These are phyloP conservation scores for Lasiosphaeriaceae sp. DNA, from an alignment of 495 filamentous ascomycete species.

Conservation along the genomic window DNA sequence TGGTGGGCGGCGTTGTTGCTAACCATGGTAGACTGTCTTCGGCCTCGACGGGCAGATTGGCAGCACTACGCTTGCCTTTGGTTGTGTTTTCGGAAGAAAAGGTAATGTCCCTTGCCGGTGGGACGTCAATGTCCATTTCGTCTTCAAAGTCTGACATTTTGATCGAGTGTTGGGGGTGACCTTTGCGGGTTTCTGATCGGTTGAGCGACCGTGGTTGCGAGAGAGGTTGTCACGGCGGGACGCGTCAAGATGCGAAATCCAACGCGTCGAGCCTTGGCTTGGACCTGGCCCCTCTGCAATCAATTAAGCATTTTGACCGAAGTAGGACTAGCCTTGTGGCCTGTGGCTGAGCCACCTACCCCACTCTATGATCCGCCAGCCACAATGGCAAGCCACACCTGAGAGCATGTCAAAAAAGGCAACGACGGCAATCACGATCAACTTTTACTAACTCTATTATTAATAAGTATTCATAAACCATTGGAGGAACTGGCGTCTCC, in stretches of 20 bases:
- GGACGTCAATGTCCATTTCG: conserved; percentile 81
- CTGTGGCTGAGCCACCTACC: no score
- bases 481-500: no score
- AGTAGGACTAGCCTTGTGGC: background rate
- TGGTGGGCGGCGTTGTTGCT: conserved; percentile 9
- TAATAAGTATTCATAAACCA: no score
- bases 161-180: background rate
- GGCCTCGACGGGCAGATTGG: conserved; percentile 89
- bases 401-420: no score
- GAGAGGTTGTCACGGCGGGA: background rate
- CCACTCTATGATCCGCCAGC: no score
- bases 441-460: no score
- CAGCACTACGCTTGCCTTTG: conserved; percentile 87
- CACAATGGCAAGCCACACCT: no score
- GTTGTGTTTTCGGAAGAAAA: conserved; percentile 63
- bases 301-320: background rate
- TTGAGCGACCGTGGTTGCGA: background rate
- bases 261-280: background rate
- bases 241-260: background rate
- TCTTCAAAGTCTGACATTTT: conserved; percentile 89
- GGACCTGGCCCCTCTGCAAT: no score
- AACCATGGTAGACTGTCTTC: conserved; percentile 94
- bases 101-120: conserved; percentile 50
- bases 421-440: no score
- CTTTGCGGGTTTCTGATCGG: background rate